Conservation (phyloP, 805 yeast genomes). For the Pichia ethanolica region DNA sequence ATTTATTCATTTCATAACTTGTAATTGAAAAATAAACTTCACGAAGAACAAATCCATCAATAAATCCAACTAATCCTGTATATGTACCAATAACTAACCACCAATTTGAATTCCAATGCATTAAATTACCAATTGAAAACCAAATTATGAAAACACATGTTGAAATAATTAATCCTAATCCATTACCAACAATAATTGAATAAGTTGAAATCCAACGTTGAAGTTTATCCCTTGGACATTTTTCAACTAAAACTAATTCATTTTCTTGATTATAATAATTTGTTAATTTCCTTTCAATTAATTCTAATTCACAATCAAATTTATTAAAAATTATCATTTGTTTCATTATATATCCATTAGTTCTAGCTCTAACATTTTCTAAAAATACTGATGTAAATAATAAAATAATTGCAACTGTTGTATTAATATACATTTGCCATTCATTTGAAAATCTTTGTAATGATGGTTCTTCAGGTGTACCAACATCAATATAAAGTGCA, state of each 20-base stretch:
- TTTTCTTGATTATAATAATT: constrained; percentile 14
- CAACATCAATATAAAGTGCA: constrained; percentile 14
- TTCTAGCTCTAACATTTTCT: constrained; percentile 34
- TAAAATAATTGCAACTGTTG: constrained; percentile 32
- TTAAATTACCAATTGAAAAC: constrained; percentile 29
- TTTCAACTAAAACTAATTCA: constrained; percentile 24
- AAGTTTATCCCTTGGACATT: constrained; percentile 9
- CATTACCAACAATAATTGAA: constrained; percentile 37
- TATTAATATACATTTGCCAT: constrained; percentile 37
- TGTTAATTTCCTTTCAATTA: neutral
- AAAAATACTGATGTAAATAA: constrained; percentile 29
- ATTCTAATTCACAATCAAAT: constrained; percentile 27
- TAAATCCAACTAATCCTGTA: constrained; percentile 36
- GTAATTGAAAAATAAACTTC: constrained; percentile 28
- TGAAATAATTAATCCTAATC: constrained; percentile 31
- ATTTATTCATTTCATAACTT: constrained; percentile 16
- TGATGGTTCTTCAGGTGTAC: constrained; percentile 2
- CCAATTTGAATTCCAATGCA: constrained; percentile 34
- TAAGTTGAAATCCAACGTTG: constrained; percentile 21
- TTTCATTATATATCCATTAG: constrained; percentile 24
- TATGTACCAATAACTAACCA: constrained; percentile 41
- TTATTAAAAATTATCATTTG: constrained; percentile 15
- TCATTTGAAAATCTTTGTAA: constrained; percentile 24
- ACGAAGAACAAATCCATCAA: constrained; percentile 36
- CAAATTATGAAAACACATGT: constrained; percentile 29